Evolutionary conservation across 345 rosid species (phyloP).

Genomic region (Eucalyptus polyanthemos): DNA sequence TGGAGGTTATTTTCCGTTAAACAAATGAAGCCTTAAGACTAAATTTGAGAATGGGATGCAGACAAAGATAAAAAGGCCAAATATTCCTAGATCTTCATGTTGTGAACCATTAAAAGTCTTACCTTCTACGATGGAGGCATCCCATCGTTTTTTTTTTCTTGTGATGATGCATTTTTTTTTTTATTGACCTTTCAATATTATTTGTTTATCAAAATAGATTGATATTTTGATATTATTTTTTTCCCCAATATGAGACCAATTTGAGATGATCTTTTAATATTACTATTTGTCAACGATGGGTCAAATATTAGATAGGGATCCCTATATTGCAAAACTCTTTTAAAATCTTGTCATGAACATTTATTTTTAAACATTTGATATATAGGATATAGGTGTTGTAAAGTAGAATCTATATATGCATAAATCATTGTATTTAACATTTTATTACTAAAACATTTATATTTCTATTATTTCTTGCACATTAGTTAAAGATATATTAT

Average conservation of each 20-base stretch:
- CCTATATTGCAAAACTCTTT: neutral
- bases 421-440: neutral
- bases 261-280: neutral
- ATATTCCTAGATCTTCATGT: neutral
- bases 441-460: neutral
- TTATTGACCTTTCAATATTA: neutral
- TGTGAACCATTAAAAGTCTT: neutral
- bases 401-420: neutral
- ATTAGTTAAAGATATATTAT: too few species aligned
- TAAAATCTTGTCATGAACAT: neutral
- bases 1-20: rapidly evolving
- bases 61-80: neutral
- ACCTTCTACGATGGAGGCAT: neutral
- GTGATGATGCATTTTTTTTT: neutral
- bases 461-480: neutral
- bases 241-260: neutral
- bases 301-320: neutral
- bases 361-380: too few species aligned
- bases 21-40: neutral
- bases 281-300: neutral
- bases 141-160: neutral
- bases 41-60: neutral
- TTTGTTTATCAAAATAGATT: neutral
- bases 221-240: neutral
- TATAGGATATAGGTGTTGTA: too few species aligned